Evolutionary conservation across 257 asterid species (phyloP), one percentile per base, ranked within the genome.

Genomic region (Gentiana straminea): DNA sequence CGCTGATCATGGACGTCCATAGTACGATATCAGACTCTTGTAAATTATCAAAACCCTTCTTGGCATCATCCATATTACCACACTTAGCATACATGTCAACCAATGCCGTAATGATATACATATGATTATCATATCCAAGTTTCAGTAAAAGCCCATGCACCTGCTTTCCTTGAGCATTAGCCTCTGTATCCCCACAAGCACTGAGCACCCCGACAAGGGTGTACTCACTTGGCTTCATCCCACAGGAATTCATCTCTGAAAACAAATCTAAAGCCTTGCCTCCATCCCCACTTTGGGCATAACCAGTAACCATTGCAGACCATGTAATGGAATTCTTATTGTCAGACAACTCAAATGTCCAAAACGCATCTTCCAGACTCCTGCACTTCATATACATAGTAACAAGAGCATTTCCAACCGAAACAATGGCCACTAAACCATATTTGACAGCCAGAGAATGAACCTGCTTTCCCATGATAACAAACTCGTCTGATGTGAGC

Each of bases 51-150:
- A 89, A 83, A 44, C 89, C 94, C 57, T 74, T 80, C 43, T 72
- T 77, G 8, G 97, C 97, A 57, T 83, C 91, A 41, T 49, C 57
- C 41, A 82, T 56, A 24, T 64, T 62, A 50, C 94, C 89, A 60
- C 92, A 89, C 69, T 86, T 89, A 34, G 97, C 89, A 62, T 89
- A 89, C 97, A 89, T 89, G 68, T 89, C 94, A 61, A 83, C 78
- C 75, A 85, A 69, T 2, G 95, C 91, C 13, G 97, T 85, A 73
- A 66, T 66, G 46, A 89, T 76, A 60, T 81, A 89, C 61, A 85
- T 79, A 65, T 86, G 95, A 55, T 76, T 62, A 74, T 79, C 85
- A 13, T 77, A 86, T 4, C 95, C 97, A 35, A 70, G 44, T 64
- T 81, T 89, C 63, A 79, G 45, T 59, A 83, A 65, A 70, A 79